A percentile compares a stretch with the other conserved stretches of the same genome.
Evolutionary conservation across 2,329 filamentous ascomycete genomes (phyloP).

Genomic region (Verticillium nubilum): DNA sequence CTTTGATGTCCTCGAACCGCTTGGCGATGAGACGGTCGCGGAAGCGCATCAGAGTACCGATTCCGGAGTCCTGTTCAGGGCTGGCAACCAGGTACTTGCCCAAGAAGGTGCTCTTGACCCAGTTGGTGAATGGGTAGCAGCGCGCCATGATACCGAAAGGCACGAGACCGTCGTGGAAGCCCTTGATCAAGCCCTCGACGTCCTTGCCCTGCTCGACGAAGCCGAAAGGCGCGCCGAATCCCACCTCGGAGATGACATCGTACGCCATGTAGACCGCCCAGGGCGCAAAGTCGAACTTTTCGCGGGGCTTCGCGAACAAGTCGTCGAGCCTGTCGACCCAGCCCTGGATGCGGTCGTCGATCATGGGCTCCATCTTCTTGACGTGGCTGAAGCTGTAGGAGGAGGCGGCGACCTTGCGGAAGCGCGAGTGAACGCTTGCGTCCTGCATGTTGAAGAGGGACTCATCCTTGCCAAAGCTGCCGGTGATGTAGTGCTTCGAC

Average conservation of each 20-base stretch:
- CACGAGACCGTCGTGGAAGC: constrained; percentile 46
- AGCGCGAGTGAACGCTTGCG: constrained; percentile 41
- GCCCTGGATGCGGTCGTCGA: constrained; percentile 42
- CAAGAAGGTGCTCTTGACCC: constrained; percentile 47
- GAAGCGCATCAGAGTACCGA: constrained; percentile 52
- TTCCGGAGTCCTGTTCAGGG: constrained; percentile 46
- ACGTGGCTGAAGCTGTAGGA: constrained; percentile 52
- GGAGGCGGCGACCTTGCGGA: constrained; percentile 47
- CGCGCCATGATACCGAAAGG: constrained; percentile 46
- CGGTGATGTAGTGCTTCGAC: constrained; percentile 52
- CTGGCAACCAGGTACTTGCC: constrained; percentile 46
- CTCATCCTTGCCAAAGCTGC: constrained; percentile 49
- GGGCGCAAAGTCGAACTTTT: constrained; percentile 47
- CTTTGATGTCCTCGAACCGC: constrained; percentile 39
- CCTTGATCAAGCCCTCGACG: constrained; percentile 46
- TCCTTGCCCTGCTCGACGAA: constrained; percentile 48
- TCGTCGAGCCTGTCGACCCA: constrained; percentile 44
- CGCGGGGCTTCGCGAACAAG: constrained; percentile 36
- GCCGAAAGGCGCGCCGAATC: constrained; percentile 50
- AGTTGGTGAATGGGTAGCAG: constrained; percentile 48
- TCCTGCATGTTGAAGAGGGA: constrained; percentile 54
- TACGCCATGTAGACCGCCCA: constrained; percentile 54
- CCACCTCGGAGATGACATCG: constrained; percentile 51
- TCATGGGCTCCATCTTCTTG: constrained; percentile 52
- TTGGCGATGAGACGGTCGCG: constrained; percentile 46